Percentiles rank a stretch among this genome's conserved stretches.
Evolutionary conservation across 305 asterid genomes (phyloP).

Genomic region (Fraxinus latifolia): DNA sequence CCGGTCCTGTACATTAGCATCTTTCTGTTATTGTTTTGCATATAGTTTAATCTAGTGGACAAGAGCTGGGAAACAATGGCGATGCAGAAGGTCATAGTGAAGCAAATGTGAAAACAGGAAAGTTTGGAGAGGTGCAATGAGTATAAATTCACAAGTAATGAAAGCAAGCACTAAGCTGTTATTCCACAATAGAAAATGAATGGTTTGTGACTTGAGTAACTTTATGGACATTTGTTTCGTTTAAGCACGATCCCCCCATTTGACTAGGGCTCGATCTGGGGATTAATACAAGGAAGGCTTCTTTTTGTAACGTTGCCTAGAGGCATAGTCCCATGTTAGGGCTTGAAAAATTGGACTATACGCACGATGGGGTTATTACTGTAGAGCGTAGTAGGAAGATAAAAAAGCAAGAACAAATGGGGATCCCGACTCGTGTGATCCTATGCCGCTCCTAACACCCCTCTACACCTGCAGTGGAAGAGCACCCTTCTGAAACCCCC

Average conservation of each 20-base stretch:
- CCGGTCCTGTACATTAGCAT: conserved; percentile 38
- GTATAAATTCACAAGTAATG: background rate
- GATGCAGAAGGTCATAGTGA: background rate
- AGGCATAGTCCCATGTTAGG: background rate
- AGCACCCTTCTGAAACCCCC: too few species aligned
- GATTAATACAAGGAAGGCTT: background rate
- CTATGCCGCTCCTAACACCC: background rate
- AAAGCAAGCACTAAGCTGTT: background rate
- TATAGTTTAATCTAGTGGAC: background rate
- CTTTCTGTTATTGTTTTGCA: background rate
- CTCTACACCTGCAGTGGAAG: background rate
- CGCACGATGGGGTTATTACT: background rate
- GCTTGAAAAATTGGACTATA: background rate
- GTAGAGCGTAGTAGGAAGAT: background rate
- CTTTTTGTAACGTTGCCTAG: background rate
- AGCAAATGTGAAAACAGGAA: background rate
- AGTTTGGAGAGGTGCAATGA: background rate
- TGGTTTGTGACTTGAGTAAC: background rate
- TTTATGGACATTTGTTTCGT: background rate
- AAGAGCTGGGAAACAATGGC: background rate
- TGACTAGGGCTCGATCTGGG: background rate
- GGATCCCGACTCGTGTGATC: background rate
- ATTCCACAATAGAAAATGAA: background rate
- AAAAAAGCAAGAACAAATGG: background rate
- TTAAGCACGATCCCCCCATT: background rate